Percentiles rank a stretch among this genome's conserved stretches.
phyloP scores from a whole-genome alignment of 1,284 basidiomycete genomes.

The Sporisorium reilianum region DNA sequence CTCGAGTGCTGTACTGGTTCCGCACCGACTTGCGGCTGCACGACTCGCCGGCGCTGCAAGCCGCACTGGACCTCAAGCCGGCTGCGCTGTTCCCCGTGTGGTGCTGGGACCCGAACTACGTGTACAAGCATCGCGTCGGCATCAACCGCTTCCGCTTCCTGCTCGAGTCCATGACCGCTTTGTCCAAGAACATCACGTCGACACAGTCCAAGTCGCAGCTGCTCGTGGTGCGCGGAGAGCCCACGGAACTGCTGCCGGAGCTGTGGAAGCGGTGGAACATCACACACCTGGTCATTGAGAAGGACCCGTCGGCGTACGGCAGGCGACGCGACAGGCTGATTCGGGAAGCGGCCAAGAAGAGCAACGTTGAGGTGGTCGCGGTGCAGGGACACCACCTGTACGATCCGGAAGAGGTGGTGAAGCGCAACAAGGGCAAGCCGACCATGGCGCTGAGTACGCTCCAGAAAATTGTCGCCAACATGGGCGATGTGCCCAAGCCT shows the following conservation, averaged over 20 bases:
- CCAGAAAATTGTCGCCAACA: slow-evolving; percentile 44
- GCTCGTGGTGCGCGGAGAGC: slow-evolving; percentile 72
- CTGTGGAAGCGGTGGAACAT: slow-evolving; percentile 72
- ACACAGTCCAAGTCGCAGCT: slow-evolving; percentile 71
- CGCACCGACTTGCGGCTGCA: slow-evolving; percentile 73
- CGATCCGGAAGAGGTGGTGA: slow-evolving; percentile 51
- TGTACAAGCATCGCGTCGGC: slow-evolving; percentile 72
- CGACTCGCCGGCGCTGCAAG: slow-evolving; percentile 72
- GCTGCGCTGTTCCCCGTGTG: slow-evolving; percentile 71
- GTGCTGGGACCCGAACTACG: slow-evolving; percentile 70
- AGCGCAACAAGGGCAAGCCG: slow-evolving; percentile 54
- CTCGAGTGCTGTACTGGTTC: slow-evolving; percentile 72
- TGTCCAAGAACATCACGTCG: slow-evolving; percentile 70
- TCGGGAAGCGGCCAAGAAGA: slow-evolving; percentile 42
- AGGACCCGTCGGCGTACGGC: slow-evolving; percentile 54
- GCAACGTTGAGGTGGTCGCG: slow-evolving; percentile 49
- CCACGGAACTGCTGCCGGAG: slow-evolving; percentile 70
- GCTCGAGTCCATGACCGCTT: slow-evolving; percentile 70
- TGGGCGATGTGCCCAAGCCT: slow-evolving; percentile 48
- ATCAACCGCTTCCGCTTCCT: slow-evolving; percentile 73
- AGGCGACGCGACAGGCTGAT: slow-evolving; percentile 45
- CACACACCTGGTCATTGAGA: slow-evolving; percentile 72
- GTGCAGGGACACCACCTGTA: slow-evolving; percentile 57
- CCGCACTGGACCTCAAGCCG: slow-evolving; percentile 71
- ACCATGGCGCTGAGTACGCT: slow-evolving; percentile 55